Evolutionary conservation across 2,329 filamentous ascomycete genomes (phyloP).

Genomic region (Fusarium austroafricanum): DNA sequence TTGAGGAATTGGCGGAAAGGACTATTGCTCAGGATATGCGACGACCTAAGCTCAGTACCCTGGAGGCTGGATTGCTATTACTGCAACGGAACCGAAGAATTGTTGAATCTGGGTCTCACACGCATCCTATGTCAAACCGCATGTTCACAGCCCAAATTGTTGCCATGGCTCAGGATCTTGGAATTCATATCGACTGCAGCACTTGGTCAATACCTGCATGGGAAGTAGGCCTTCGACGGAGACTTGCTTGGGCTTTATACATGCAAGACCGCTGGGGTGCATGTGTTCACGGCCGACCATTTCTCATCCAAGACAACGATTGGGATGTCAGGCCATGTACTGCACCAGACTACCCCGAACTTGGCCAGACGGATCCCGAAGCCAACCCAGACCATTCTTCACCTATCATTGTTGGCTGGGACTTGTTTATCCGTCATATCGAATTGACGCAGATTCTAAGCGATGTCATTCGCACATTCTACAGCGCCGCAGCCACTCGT

Average conservation of each 20-base stretch:
- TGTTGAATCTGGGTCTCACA: constrained; percentile 41
- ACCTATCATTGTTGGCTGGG: constrained; percentile 58
- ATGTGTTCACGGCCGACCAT: constrained; percentile 67
- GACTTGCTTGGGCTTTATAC: constrained; percentile 72
- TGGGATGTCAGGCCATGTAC: constrained; percentile 62
- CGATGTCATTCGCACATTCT: constrained; percentile 63
- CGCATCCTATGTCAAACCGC: constrained; percentile 52
- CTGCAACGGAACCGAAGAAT: constrained; percentile 62
- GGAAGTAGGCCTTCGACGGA: constrained; percentile 70
- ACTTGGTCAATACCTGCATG: constrained; percentile 71
- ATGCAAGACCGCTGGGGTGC: constrained; percentile 74
- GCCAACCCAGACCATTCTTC: constrained; percentile 53
- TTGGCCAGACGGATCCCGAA: constrained; percentile 50
- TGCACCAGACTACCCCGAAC: constrained; percentile 55
- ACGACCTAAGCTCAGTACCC: constrained; percentile 65
- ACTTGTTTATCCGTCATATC: constrained; percentile 63
- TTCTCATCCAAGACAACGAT: constrained; percentile 63
- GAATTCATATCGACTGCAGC: constrained; percentile 70
- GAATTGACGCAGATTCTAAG: constrained; percentile 62
- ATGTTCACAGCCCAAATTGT: constrained; percentile 65
- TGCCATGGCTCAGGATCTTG: constrained; percentile 68
- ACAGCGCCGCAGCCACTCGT: constrained; percentile 52
- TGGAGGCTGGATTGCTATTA: constrained; percentile 66
- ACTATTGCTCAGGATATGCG: constrained; percentile 62
- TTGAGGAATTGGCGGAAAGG: constrained; percentile 55